Evolutionary conservation across 768 basidiomycete species (phyloP), one percentile per base, ranked within the genome.

Genomic region (Mycena vitilis): DNA sequence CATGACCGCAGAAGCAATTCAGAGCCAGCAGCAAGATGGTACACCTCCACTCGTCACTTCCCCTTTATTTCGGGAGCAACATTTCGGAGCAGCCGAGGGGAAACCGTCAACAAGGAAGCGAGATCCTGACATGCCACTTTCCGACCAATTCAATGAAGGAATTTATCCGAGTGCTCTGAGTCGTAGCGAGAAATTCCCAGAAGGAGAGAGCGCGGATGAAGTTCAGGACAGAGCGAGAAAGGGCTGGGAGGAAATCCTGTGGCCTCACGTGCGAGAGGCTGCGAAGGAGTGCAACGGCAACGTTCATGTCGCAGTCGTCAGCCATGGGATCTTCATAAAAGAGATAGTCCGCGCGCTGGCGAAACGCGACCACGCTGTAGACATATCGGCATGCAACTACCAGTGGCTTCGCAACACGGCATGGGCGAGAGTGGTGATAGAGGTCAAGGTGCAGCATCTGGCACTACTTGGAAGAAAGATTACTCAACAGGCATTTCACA

Each of bases 41-140:
- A 82, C 84, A 65, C 85, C 86, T 0, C 78, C 83, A 10, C 76
- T 91, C 48, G 80, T 77, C 30, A 79, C 83, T 15, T 87, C 88
- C 7, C 77, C 77, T 13, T 80, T 88, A 54, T 80, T 94, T 4
- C 85, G 89, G 49, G 93, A 94, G 76, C 91, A 91, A 75, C 74
- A 85, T 74, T 94, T 89, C 67, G 93, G 93, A 30, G 76, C 82
- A 7, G 92, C 87, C 1, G 94, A 95, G 75, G 92, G 93, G 5
- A 81, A 86, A 37, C 75, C 84, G 3, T 89, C 86, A 78, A 75
- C 76, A 57, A 77, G 75, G 10, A 77, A 78, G 53, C 76, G 73
- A 53, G 76, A 78, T 13, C 63, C 71, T 2, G 63, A 69, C 7
- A 69, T 83, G 16, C 77, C 82, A 2, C 73, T 85, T 18, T 78